Percentiles rank a stretch among this genome's conserved stretches.
These are phyloP conservation scores for Phytophthora hybrid DNA, from an alignment of 352 stramenopile genomes.

Conservation along the genomic window DNA sequence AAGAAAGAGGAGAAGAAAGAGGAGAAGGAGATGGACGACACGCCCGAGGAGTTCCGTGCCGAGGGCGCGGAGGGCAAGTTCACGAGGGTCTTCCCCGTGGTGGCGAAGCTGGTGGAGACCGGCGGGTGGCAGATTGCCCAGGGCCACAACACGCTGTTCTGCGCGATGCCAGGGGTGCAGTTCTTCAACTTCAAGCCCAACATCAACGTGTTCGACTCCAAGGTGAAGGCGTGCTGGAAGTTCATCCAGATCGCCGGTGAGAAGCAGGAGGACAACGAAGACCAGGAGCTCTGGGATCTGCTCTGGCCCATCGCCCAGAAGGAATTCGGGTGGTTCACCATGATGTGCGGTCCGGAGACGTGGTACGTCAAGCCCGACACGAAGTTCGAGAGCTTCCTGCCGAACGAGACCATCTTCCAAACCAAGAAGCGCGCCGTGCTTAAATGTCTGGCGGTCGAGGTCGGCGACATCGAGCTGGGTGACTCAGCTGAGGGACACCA, in stretches of 20 bases:
- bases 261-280: constrained; percentile 38
- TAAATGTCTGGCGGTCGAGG: constrained; percentile 63
- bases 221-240: constrained; percentile 84
- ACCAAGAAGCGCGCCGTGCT: constrained; percentile 76
- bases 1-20: no score
- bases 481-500: constrained; percentile 76
- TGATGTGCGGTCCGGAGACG: constrained; percentile 72
- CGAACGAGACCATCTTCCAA: constrained; percentile 87
- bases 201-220: constrained; percentile 85
- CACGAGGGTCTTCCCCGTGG: constrained; percentile 45
- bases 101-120: constrained; percentile 60
- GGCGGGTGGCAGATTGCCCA: constrained; percentile 72
- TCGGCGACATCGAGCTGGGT: constrained; percentile 65
- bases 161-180: constrained; percentile 77
- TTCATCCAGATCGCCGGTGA: constrained; percentile 57
- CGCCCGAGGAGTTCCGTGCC: constrained; percentile 37
- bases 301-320: constrained; percentile 71
- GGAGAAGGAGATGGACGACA: constrained; percentile 18
- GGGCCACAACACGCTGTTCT: constrained; percentile 68
- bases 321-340: constrained; percentile 79
- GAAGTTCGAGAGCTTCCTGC: constrained; percentile 70
- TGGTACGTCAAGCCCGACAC: constrained; percentile 82
- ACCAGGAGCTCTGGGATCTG: constrained; percentile 62
- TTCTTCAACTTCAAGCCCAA: constrained; percentile 89
- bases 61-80: constrained; percentile 53